Base-by-base conservation (phyloP, 306 rosid species). In the Quercus rubra region DNA sequence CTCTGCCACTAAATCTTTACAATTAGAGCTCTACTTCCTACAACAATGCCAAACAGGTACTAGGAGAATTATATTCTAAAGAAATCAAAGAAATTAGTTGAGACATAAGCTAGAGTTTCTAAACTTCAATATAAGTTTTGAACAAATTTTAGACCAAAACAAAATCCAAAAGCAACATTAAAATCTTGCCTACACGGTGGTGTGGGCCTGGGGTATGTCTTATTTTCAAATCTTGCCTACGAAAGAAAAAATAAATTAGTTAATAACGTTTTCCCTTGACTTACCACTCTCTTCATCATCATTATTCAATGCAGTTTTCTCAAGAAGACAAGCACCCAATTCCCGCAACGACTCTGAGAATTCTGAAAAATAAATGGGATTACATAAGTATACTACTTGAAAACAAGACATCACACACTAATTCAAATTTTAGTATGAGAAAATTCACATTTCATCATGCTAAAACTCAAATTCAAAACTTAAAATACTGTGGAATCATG, bases 231-330 rank as follows among this genome's bases (percentile, higher is more conserved):
- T 61, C 30, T 61, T 25, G 19, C 1, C 70, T 17, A 14, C 11
- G 20, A 30, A 28, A 63, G 20, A 28, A 14, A 64, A 64, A 27
- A 1, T 13, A 30, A 2, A 63, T 63, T 30, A 12, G 46, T 57
- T 52, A 78, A 69, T 69, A 25, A 28, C 31, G 20, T 31, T 77
- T 55, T 27, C 19, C 71, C 71, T 79, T 79, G 71, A 72, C 62
- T 56, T 87, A 92, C 98, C 98, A 55, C 97, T 90, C 56, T 92
- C 98, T 87, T 89, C 97, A 55, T 94, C 92, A 56, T 94, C 97
- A 77, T 88, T 91, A 77, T 88, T 91, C 84, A 89, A 72, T 38
- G 98, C 93, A n/a, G 94, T 92, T 89, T 92, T 94, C 97, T 94
- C 91, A 4, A 94, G 97, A 83, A 94, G 94, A 79, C 98, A 94